Base-by-base conservation (phyloP, 2,329 filamentous ascomycete genomes). In the Lachnellula willkommii region DNA sequence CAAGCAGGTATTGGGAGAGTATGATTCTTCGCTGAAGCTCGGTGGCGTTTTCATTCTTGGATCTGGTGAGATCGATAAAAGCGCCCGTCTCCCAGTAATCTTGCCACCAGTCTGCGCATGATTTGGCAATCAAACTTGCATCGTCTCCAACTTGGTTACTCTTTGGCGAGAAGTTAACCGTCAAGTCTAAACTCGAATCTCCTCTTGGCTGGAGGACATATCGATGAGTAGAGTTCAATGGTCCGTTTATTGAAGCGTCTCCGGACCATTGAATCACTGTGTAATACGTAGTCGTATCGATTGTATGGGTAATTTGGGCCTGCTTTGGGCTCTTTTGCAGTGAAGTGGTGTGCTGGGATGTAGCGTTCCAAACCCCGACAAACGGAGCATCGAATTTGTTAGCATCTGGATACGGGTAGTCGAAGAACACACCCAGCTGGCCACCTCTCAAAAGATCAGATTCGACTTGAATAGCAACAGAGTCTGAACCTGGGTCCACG, bases 21-120 rank as follows among this genome's bases (percentile, higher is more conserved):
- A 77, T 63, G 24, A 75, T 74, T 17, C 74, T 70, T n/a, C 74
- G 70, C 60, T 77, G 74, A 3, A 77, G 58, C 52, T 77, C 75
- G 1, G 70, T 69, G 4, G 74, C 73, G 11, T 72, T 71, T 0
- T 68, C 56, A 40, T 70, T 72, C 11, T 51, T 43, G 2, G 71
- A 71, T 1, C 65, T 60, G 0, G 71, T 74, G 24, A 77, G 62
- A 50, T 76, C 74, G 1, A 76, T 66, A 46, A 76, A 76, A 0
- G 72, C 74, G 0, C 75, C 74, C 5, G 68, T 59, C 20, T 64
- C 62, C 75, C 74, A 68, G 50, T 66, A 67, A 4, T 54, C 20
- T 36, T 52, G 9, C 65, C 65, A 67, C 59, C 60, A 64, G 2
- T 35, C 47, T 6, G 35, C 46, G 2, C 63, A 61, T 1, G 56